These are phyloP conservation scores for Zea luxurians DNA, from an alignment of 176 grass and related monocot species.

Conservation along the genomic window DNA sequence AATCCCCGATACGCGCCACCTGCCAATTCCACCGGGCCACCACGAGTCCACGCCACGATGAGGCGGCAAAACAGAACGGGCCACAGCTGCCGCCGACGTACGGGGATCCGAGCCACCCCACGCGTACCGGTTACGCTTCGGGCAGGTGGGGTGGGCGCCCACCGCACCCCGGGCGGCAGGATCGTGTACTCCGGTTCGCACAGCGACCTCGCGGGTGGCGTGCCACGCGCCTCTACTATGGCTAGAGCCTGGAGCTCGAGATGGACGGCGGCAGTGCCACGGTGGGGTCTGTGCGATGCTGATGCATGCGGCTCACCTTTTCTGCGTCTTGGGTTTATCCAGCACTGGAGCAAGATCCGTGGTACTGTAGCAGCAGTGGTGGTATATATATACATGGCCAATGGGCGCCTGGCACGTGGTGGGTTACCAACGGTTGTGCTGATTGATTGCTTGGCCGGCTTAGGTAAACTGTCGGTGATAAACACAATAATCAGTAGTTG, in stretches of 20 bases:
- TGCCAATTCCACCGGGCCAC: not conserved
- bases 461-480: too few relatives aligned
- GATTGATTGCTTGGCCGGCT: too few relatives aligned
- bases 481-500: too few relatives aligned
- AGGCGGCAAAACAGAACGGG: too few relatives aligned
- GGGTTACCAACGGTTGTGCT: too few relatives aligned
- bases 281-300: not conserved
- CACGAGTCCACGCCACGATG: not conserved
- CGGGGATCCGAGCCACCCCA: slow-evolving; percentile 38
- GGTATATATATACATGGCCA: too few relatives aligned
- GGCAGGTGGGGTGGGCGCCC: slow-evolving; percentile 35
- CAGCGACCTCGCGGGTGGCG: not conserved
- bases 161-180: not conserved
- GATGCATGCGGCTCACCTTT: not conserved
- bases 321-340: not conserved
- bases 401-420: too few relatives aligned
- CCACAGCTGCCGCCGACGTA: not conserved
- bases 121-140: slow-evolving; percentile 47
- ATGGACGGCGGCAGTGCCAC: not conserved
- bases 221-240: not conserved
- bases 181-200: slow-evolving; percentile 19
- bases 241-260: not conserved
- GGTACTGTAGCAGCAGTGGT: too few relatives aligned
- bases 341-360: too few relatives aligned
- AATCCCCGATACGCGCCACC: not conserved